These are phyloP conservation scores for Auricularia sp. DNA, from an alignment of 768 basidiomycete species.

Conservation along the genomic window DNA sequence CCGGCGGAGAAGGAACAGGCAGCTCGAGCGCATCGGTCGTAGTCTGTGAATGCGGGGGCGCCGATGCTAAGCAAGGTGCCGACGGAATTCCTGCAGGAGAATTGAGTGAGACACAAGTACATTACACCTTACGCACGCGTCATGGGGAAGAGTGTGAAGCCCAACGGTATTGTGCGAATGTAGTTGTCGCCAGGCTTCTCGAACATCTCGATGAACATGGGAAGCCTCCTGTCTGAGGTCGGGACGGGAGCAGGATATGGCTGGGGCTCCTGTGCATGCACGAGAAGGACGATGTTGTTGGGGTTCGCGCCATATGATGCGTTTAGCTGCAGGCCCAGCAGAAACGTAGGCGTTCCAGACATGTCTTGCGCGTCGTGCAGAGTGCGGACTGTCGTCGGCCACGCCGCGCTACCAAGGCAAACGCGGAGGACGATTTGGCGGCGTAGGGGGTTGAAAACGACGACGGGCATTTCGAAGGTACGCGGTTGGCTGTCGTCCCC, in stretches of 20 bases:
- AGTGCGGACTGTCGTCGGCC: background rate
- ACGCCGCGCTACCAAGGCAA: background rate
- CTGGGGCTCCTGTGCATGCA: background rate
- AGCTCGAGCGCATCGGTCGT: slow-evolving; percentile 22
- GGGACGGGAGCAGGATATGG: background rate
- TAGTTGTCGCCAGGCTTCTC: background rate
- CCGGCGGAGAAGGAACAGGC: slow-evolving; percentile 83
- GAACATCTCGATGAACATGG: background rate
- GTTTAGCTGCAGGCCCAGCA: background rate
- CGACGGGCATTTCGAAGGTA: background rate
- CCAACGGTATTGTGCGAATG: background rate
- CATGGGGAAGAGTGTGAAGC: background rate
- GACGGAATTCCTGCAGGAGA: background rate
- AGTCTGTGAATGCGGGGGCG: background rate
- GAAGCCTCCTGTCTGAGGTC: background rate
- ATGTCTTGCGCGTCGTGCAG: background rate
- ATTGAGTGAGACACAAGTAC: background rate
- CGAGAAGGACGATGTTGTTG: background rate
- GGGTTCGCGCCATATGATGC: background rate
- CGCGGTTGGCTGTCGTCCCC: background rate
- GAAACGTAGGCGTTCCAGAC: background rate
- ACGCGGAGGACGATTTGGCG: background rate
- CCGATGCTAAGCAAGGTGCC: background rate
- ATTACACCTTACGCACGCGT: background rate
- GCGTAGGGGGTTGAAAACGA: background rate